Conservation (phyloP, 176 grass and related monocot species). For the Paspalum vaginatum region DNA sequence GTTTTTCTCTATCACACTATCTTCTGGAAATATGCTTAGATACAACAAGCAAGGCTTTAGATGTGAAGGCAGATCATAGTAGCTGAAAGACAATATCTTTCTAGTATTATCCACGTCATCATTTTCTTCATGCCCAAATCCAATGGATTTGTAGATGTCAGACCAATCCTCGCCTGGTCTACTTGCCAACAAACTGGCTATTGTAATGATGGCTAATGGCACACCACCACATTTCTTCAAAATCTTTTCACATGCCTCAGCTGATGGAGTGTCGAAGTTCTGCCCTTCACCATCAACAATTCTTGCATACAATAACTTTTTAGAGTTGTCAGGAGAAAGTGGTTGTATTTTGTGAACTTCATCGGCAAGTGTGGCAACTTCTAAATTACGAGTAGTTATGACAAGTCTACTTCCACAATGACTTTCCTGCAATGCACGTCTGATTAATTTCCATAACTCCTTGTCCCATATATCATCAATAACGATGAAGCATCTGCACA, state of each 20-base stretch:
- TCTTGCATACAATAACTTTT: background rate
- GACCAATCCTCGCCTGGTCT: too few relatives aligned
- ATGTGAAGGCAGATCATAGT: background rate
- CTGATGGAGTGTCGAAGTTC: background rate
- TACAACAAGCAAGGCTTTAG: background rate
- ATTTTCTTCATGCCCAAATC: too few relatives aligned
- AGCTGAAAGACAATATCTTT: background rate
- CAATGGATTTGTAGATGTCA: too few relatives aligned
- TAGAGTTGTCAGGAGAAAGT: background rate
- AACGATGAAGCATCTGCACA: too few relatives aligned
- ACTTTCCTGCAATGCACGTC: too few relatives aligned
- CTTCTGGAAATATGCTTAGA: background rate
- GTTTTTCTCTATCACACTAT: background rate
- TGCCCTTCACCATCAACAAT: background rate
- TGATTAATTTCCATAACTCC: too few relatives aligned
- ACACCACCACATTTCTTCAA: too few relatives aligned
- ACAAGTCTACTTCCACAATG: too few relatives aligned
- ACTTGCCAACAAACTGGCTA: too few relatives aligned
- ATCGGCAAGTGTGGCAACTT: background rate
- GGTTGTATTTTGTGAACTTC: background rate
- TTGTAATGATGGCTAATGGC: too few relatives aligned
- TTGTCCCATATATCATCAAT: too few relatives aligned
- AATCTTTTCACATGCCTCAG: background rate
- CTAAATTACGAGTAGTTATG: background rate
- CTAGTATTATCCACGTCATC: background rate